phyloP scores from a whole-genome alignment of 2,329 filamentous ascomycete species.

The Pseudocercospora cruenta region DNA sequence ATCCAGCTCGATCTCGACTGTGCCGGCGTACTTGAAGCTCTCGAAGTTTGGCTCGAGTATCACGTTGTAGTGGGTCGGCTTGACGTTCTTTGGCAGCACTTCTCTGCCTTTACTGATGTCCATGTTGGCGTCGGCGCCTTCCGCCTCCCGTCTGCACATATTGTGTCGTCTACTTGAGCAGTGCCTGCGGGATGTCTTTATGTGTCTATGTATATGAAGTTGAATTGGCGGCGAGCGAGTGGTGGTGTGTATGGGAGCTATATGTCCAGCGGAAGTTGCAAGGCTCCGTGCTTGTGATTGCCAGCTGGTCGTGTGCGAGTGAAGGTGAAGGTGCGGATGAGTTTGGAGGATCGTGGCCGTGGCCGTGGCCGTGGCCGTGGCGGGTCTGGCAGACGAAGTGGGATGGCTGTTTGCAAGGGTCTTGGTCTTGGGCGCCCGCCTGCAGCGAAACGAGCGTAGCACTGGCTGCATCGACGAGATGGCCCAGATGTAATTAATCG shows the following conservation, averaged over 20 bases:
- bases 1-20: constrained; percentile 83
- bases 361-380: constrained; percentile 9
- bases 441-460: constrained; percentile 2
- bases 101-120: constrained; percentile 71
- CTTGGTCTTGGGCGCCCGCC: neutral
- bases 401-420: neutral
- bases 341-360: constrained; percentile 3
- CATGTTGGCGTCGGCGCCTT: constrained; percentile 59
- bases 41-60: constrained; percentile 89
- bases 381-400: neutral
- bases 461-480: constrained; percentile 3
- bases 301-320: constrained; percentile 4
- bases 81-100: constrained; percentile 87
- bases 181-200: constrained; percentile 49
- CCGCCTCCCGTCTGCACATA: constrained; percentile 69
- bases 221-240: neutral
- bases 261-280: neutral
- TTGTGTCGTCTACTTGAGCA: constrained; percentile 73
- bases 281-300: neutral
- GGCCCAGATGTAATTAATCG: neutral
- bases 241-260: neutral
- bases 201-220: neutral
- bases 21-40: constrained; percentile 84
- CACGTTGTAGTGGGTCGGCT: constrained; percentile 88
- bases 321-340: neutral